phyloP scores from a whole-genome alignment of 306 rosid genomes.

The Glycyrrhiza uralensis region DNA sequence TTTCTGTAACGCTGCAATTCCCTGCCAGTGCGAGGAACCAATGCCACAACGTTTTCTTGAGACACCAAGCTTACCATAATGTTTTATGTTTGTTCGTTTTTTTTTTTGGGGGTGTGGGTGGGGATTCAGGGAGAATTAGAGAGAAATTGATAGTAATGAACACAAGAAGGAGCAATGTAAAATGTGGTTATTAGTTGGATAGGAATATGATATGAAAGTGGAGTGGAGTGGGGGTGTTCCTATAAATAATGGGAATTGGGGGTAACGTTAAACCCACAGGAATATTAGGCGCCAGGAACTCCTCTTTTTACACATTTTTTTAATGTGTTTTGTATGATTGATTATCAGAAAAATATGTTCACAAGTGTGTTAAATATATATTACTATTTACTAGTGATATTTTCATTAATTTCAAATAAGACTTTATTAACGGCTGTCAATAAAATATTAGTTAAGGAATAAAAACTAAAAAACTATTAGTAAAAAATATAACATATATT shows the following conservation, averaged over 20 bases:
- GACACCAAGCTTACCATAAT: slow-evolving; percentile 56
- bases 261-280: no score
- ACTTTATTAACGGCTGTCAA: no score
- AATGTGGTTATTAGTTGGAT: slow-evolving; percentile 7
- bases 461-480: no score
- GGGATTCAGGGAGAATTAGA: not conserved
- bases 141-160: not conserved
- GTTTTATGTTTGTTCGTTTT: not conserved
- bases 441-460: no score
- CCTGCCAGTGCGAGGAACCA: slow-evolving; percentile 88
- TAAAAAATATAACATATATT: no score
- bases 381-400: no score
- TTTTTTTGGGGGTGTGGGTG: not conserved
- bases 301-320: no score
- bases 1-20: slow-evolving; percentile 69
- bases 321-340: no score
- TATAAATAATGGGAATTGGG: not conserved
- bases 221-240: not conserved
- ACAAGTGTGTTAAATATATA: no score
- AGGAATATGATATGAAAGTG: not conserved
- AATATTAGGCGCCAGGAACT: no score
- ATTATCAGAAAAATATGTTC: no score
- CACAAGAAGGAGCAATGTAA: not conserved
- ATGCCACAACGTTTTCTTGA: slow-evolving; percentile 54
- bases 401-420: no score